Evolutionary conservation across 2,329 filamentous ascomycete genomes (phyloP).

Genomic region (Stagonosporopsis tanaceti): DNA sequence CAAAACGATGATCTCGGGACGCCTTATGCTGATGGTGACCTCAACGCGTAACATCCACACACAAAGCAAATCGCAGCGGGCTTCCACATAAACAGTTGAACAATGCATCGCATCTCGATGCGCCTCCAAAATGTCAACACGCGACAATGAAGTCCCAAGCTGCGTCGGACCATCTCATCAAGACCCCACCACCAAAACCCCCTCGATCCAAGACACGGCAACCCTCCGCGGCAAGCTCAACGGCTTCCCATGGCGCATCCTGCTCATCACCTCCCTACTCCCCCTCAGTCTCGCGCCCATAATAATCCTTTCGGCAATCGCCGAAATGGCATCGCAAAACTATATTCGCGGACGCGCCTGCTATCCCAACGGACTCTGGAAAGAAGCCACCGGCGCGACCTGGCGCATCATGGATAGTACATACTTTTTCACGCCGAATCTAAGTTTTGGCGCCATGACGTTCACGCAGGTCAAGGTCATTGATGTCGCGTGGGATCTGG

Average conservation of each 20-base stretch:
- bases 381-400: conserved; percentile 36
- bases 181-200: not conserved
- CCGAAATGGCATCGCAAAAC: conserved; percentile 37
- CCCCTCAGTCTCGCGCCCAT: conserved; percentile 38
- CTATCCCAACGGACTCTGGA: conserved; percentile 46
- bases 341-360: conserved; percentile 39
- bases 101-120: not conserved
- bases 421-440: conserved; percentile 46
- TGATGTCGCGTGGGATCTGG: conserved; percentile 50
- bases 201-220: conserved; percentile 1
- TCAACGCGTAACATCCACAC: not conserved
- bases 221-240: conserved; percentile 22
- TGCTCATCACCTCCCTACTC: conserved; percentile 25
- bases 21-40: conserved; percentile 12
- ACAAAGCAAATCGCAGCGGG: not conserved
- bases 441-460: conserved; percentile 41
- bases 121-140: not conserved
- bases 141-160: not conserved
- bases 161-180: not conserved
- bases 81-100: not conserved
- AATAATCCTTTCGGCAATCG: conserved; percentile 36
- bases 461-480: conserved; percentile 51
- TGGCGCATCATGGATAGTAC: conserved; percentile 48
- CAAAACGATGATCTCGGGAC: conserved; percentile 4
- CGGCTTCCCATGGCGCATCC: conserved; percentile 34